These are phyloP conservation scores for Botryotinia narcissicola DNA, from an alignment of 2,329 filamentous ascomycete genomes.

Conservation along the genomic window DNA sequence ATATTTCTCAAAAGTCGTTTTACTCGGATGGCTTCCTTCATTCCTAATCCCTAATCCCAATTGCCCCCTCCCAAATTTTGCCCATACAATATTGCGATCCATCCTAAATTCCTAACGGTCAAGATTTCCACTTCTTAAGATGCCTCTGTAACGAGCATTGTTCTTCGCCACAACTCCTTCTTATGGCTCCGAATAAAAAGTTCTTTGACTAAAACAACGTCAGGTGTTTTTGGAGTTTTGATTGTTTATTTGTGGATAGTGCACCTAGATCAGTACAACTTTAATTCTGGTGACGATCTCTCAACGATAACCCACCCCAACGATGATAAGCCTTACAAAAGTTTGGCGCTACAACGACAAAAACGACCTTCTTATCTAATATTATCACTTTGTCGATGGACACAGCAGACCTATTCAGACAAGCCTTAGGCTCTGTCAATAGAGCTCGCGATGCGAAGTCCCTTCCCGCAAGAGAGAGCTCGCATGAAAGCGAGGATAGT, in stretches of 20 bases:
- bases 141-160: background rate
- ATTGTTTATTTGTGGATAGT: constrained; percentile 1
- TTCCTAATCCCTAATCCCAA: background rate
- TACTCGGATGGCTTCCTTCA: background rate
- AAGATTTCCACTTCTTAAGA: background rate
- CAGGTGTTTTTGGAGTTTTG: constrained; percentile 10
- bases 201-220: constrained; percentile 6
- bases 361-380: background rate
- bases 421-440: constrained; percentile 48
- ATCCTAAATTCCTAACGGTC: constrained; percentile 2
- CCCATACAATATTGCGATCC: background rate
- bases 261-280: background rate
- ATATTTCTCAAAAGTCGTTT: constrained; percentile 13
- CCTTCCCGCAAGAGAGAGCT: constrained; percentile 35
- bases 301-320: constrained; percentile 21
- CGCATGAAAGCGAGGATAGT: constrained; percentile 49
- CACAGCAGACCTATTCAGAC: constrained; percentile 57
- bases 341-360: constrained; percentile 23
- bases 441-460: constrained; percentile 36
- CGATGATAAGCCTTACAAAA: constrained; percentile 31
- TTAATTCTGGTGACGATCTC: constrained; percentile 12
- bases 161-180: background rate
- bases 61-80: background rate
- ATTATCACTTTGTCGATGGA: constrained; percentile 50
- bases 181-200: background rate